Conservation (phyloP, 2,329 filamentous ascomycete genomes). For the Penicillium brevicompactum region DNA sequence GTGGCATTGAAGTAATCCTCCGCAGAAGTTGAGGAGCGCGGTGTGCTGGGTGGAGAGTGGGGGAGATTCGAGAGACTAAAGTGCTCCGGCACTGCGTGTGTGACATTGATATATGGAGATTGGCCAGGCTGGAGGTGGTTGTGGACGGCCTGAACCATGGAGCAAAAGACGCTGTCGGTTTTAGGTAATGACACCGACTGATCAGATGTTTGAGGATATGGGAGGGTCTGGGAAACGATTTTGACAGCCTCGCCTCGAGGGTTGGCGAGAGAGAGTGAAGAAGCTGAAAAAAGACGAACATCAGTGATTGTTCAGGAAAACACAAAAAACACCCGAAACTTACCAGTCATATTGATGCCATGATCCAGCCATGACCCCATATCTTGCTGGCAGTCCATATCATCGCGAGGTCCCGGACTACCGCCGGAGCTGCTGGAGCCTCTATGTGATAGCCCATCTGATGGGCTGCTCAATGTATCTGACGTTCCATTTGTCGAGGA, state of each 20-base stretch:
- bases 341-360: slow-evolving; percentile 40
- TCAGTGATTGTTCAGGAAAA: slow-evolving; percentile 2
- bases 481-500: slow-evolving; percentile 29
- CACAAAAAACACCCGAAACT: slow-evolving; percentile 13
- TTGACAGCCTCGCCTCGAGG: slow-evolving; percentile 50
- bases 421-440: slow-evolving; percentile 33
- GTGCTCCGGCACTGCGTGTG: slow-evolving; percentile 63
- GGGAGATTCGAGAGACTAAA: slow-evolving; percentile 65
- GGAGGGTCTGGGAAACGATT: slow-evolving; percentile 63
- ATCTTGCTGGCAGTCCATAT: slow-evolving; percentile 37
- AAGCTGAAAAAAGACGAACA: slow-evolving; percentile 25
- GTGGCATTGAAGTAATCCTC: slow-evolving; percentile 65
- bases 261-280: slow-evolving; percentile 43
- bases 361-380: slow-evolving; percentile 40
- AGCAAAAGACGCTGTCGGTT: slow-evolving; percentile 51
- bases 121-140: slow-evolving; percentile 52
- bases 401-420: slow-evolving; percentile 31
- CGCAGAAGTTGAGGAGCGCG: slow-evolving; percentile 49
- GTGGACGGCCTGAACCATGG: slow-evolving; percentile 59
- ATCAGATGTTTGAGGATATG: slow-evolving; percentile 51
- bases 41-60: slow-evolving; percentile 64
- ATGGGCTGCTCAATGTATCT: slow-evolving; percentile 34
- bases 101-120: slow-evolving; percentile 64
- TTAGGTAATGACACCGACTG: slow-evolving; percentile 32
- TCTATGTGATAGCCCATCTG: slow-evolving; percentile 32